These are phyloP conservation scores for Elsinoe batatas DNA, from an alignment of 2,329 filamentous ascomycete genomes.

Conservation along the genomic window DNA sequence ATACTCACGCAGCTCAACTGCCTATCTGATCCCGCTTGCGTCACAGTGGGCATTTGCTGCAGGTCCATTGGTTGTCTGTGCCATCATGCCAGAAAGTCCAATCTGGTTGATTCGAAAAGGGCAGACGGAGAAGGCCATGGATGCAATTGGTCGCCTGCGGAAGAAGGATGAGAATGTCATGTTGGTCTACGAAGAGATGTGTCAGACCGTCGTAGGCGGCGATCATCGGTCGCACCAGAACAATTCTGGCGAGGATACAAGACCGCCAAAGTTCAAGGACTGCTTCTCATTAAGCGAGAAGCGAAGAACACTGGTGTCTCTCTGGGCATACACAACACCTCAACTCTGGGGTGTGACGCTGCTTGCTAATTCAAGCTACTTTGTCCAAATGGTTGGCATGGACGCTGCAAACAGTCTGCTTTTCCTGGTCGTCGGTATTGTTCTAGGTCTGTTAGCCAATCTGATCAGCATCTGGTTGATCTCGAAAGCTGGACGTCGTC, in stretches of 20 bases:
- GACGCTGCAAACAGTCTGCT: slow-evolving; percentile 28
- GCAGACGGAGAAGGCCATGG: slow-evolving; percentile 26
- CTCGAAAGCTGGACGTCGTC: slow-evolving; percentile 32
- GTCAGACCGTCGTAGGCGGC: slow-evolving; percentile 17
- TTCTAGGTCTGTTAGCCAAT: slow-evolving; percentile 42
- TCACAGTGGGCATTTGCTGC: slow-evolving; percentile 38
- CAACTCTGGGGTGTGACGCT: slow-evolving; percentile 28
- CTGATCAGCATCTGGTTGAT: slow-evolving; percentile 42
- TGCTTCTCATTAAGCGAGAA: slow-evolving; percentile 30
- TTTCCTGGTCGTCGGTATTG: slow-evolving; percentile 26
- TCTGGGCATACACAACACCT: slow-evolving; percentile 26
- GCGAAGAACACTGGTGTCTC: slow-evolving; percentile 30
- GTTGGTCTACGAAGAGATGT: slow-evolving; percentile 14
- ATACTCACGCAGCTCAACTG: slow-evolving; percentile 21
- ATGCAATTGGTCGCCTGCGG: slow-evolving; percentile 17
- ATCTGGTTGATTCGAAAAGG: slow-evolving; percentile 39
- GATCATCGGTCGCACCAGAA: slow-evolving; percentile 21
- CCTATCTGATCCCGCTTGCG: slow-evolving; percentile 35
- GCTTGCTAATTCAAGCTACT: slow-evolving; percentile 29
- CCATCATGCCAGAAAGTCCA: slow-evolving; percentile 44
- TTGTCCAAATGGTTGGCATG: slow-evolving; percentile 27
- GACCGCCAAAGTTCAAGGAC: slow-evolving; percentile 21
- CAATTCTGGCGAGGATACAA: slow-evolving; percentile 12
- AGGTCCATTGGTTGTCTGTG: slow-evolving; percentile 34
- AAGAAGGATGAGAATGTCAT: background rate